Conservation (phyloP, 2,329 filamentous ascomycete species). For the Paraphaeosphaeria sporulosa region DNA sequence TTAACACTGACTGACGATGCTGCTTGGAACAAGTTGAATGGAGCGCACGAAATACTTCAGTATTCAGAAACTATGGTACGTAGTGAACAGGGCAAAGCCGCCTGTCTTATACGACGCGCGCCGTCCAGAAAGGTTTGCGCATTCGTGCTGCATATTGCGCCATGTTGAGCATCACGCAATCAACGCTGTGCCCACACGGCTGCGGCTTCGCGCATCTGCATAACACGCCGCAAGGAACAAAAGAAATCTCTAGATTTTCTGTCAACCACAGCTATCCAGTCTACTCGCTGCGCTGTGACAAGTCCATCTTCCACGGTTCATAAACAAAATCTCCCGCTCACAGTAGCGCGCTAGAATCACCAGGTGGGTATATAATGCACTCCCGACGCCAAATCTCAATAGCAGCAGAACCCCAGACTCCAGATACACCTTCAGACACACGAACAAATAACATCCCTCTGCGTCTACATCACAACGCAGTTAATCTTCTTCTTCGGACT, state of each 20-base stretch:
- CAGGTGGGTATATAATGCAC: conserved; percentile 26
- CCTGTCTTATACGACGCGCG: neutral
- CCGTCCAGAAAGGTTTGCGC: neutral
- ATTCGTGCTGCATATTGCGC: conserved; percentile 6
- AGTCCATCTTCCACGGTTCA: neutral
- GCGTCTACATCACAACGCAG: conserved; percentile 23
- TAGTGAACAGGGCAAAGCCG: neutral
- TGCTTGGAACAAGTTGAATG: too few species aligned
- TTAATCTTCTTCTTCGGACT: conserved; percentile 17
- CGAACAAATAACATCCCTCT: neutral
- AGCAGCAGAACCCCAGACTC: neutral
- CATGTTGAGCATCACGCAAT: conserved; percentile 3
- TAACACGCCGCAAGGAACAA: neutral
- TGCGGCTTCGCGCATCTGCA: neutral
- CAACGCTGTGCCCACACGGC: neutral
- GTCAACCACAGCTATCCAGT: neutral
- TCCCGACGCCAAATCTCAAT: conserved; percentile 9
- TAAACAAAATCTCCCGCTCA: neutral
- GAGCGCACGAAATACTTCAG: too few species aligned
- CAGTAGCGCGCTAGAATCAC: conserved; percentile 9
- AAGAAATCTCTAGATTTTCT: neutral
- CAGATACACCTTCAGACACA: neutral
- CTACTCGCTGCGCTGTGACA: neutral
- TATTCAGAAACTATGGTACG: too few species aligned
- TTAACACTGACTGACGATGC: too few species aligned